Base-by-base conservation (phyloP, 148 eudicot genomes). In the Rhododendron ferrugineum region DNA sequence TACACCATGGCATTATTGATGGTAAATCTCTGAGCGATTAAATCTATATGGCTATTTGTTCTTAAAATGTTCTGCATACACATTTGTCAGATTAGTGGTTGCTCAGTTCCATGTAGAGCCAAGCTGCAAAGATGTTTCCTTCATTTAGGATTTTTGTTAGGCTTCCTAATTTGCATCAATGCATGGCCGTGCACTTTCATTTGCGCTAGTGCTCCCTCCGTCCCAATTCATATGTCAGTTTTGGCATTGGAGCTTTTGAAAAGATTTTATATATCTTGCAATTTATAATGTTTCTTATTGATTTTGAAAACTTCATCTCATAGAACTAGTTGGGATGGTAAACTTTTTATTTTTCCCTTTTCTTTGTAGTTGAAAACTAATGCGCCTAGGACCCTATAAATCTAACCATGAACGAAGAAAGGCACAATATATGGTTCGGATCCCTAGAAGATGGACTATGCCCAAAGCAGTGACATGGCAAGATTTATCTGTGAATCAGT, bases 1-100 rank as follows among this genome's bases (percentile, higher is more conserved):
- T 94, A 64, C 91, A 96, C 90, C 91, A 73, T 52, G 50, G 91
- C 68, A 34, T 91, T 46, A 22, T 95, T 60, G 86, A 89, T 79
- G 93, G 99, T 96, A 89, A 85, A 64, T 47, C 52, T 58, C 23
- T 79, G 20, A 42, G 10, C 23, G 18, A 3, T 49, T 78, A 15
- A 46, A 5, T 85, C 82, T 30, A 16, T 88, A 60, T 28, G 6
- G 34, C 5, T 68, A 28, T 68, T 22, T 37, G 20, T 64, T 74
- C 79, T 22, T 22, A n/a, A 36, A 64, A 60, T 22, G 34, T 49
- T 23, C 58, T 36, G 23, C 2, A 26, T 26, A 4, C 44, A 15
- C 2, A 26, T 49, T 78, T 70, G 3, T 73, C 50, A 28, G 49
- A 60, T 28, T 11, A 64, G 46, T 15, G 64, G 72, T 70, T 0